Evolutionary conservation across 2,329 filamentous ascomycete species (phyloP).

Genomic region (Pyrenochaeta sp.): DNA sequence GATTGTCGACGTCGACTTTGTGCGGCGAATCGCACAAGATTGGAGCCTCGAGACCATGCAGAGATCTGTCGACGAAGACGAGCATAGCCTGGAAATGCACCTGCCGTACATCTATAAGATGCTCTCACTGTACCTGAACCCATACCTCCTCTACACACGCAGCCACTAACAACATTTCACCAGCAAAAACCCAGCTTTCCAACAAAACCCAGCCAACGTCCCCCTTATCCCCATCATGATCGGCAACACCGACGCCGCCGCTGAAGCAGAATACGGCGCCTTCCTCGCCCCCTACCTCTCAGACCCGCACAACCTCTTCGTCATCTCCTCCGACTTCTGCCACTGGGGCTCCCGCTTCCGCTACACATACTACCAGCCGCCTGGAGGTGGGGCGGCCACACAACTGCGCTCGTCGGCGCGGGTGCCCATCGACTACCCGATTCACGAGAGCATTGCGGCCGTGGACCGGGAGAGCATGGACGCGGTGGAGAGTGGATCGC

Average conservation of each 20-base stretch:
- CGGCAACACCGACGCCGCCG: constrained; percentile 71
- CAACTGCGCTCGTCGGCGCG: constrained; percentile 49
- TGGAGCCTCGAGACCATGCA: constrained; percentile 62
- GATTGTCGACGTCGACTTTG: constrained; percentile 66
- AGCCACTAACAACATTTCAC: constrained; percentile 17
- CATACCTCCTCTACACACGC: neutral
- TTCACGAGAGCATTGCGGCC: constrained; percentile 83
- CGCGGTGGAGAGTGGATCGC: constrained; percentile 78
- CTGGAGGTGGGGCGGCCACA: constrained; percentile 47
- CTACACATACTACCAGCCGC: constrained; percentile 79
- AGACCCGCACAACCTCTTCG: constrained; percentile 79
- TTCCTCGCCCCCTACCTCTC: constrained; percentile 80
- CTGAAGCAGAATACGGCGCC: constrained; percentile 73
- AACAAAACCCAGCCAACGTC: constrained; percentile 65
- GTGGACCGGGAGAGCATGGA: constrained; percentile 85
- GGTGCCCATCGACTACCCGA: constrained; percentile 60
- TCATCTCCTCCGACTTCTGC: constrained; percentile 95
- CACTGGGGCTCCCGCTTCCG: constrained; percentile 89
- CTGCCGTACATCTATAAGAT: constrained; percentile 91
- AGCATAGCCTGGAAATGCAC: constrained; percentile 98
- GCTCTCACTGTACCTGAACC: constrained; percentile 57
- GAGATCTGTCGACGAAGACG: constrained; percentile 71
- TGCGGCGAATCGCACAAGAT: constrained; percentile 52
- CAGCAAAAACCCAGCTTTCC: constrained; percentile 39
- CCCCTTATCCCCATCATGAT: constrained; percentile 85